Evolutionary conservation across 371 early-diverging fungal species (phyloP), one percentile per base, ranked within the genome.

Genomic region (Actinomortierella ambigua): DNA sequence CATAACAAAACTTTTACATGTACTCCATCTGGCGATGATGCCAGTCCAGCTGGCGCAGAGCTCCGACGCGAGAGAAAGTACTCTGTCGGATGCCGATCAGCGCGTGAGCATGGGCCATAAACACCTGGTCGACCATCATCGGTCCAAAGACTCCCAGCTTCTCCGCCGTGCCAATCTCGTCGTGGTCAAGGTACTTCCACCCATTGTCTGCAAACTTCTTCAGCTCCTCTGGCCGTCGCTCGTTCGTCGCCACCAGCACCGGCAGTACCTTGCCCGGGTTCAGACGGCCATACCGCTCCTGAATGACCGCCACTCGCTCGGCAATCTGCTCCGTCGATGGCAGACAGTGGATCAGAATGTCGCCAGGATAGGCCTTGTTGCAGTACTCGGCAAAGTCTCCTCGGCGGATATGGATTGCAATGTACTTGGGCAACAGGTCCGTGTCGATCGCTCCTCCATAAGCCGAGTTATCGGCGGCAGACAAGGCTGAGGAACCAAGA

Each of bases 301-400:
- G 69, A 42, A 69, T 59, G 29, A 49, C 53, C 46, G 63, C 69
- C 2, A 69, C 46, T 43, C 61, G 59, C 22, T 50, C 39, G n/a
- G 69, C 64, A 53, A 64, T 59, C 41, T 69, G 55, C 18, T 69
- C 69, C 0, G 69, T 69, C 17, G 69, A 59, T 13, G 69, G 69
- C 44, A 69, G 43, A 57, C 69, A 69, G 20, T 63, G 63, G 34
- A 59, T 54, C 69, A 69, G 51, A 54, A 60, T 63, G 23, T 63
- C 49, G n/a, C 69, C 69, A 22, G 60, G 44, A 48, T 64, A 69
- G 50, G 63, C 64, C 44, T 50, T 52, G 22, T 55, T 43, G 26
- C 69, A 69, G 57, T 69, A 69, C 49, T 69, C 53, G n/a, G 69
- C 69, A 29, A 69, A 69, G 47, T 69, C 69, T 11, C 69, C 69